phyloP scores from a whole-genome alignment of 2,329 filamentous ascomycete genomes.

The Apiospora kogelbergensis region DNA sequence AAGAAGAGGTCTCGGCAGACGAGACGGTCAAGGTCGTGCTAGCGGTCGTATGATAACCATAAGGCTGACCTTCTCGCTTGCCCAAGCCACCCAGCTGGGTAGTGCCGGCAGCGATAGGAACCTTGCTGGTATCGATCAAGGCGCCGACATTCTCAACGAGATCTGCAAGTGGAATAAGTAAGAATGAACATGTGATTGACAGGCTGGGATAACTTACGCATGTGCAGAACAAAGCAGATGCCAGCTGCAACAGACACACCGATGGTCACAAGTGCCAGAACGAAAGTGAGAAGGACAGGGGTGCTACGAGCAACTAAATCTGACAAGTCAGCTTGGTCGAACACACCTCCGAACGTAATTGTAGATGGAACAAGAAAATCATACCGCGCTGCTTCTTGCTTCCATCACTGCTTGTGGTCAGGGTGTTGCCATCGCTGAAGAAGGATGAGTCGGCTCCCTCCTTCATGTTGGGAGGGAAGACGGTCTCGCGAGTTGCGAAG shows the following conservation, averaged over 20 bases:
- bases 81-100: neutral
- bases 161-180: neutral
- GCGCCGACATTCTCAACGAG: neutral
- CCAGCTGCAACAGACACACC: neutral
- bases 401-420: neutral
- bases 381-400: neutral
- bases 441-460: neutral
- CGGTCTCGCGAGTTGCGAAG: conserved; percentile 9
- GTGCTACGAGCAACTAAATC: neutral
- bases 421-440: neutral
- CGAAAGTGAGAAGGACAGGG: neutral
- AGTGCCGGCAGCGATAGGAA: neutral
- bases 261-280: conserved; percentile 1
- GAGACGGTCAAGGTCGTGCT: neutral
- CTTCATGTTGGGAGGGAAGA: conserved; percentile 4
- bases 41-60: neutral
- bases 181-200: neutral
- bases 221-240: conserved; percentile 8
- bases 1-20: neutral
- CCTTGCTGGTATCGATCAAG: neutral
- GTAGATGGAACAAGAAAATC: neutral
- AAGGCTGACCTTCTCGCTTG: neutral
- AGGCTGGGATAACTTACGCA: neutral
- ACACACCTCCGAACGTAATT: neutral
- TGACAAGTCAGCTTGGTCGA: neutral